Evolutionary conservation across 2,329 filamentous ascomycete species (phyloP).

Genomic region (Penicillium olsonii): DNA sequence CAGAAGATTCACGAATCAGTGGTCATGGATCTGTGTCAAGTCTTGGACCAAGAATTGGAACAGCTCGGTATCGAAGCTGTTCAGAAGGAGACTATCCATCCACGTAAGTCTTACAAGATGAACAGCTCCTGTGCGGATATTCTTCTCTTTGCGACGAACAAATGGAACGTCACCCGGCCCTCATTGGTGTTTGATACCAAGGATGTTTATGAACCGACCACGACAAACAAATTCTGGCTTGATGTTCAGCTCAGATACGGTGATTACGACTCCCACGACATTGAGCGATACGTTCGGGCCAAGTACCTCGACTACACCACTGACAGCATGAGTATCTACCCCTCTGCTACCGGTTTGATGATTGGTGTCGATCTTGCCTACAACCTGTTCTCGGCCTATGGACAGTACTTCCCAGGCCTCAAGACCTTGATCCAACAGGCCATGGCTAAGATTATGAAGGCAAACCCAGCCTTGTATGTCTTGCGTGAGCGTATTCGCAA

Average conservation of each 20-base stretch:
- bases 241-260: slow-evolving; percentile 96
- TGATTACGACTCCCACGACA: slow-evolving; percentile 98
- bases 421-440: slow-evolving; percentile 96
- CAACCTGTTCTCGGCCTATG: slow-evolving; percentile 97
- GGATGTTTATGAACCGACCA: slow-evolving; percentile 88
- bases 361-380: slow-evolving; percentile 96
- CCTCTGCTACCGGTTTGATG: slow-evolving; percentile 95
- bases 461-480: slow-evolving; percentile 94
- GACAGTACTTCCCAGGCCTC: slow-evolving; percentile 96
- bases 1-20: slow-evolving; percentile 99
- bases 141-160: slow-evolving; percentile 92
- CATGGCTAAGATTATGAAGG: slow-evolving; percentile 99
- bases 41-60: slow-evolving; percentile 96
- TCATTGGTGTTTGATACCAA: slow-evolving; percentile 95
- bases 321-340: slow-evolving; percentile 98
- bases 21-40: slow-evolving; percentile 98
- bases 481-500: slow-evolving; percentile 97
- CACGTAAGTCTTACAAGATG: slow-evolving; percentile 99
- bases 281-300: slow-evolving; percentile 93
- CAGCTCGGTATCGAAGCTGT: slow-evolving; percentile 95
- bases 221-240: slow-evolving; percentile 99
- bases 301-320: slow-evolving; percentile 99
- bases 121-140: slow-evolving; percentile 99
- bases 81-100: slow-evolving; percentile 98
- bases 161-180: slow-evolving; percentile 96